phyloP scores from a whole-genome alignment of 371 early-diverging fungal genomes.

The Apophysomyces trapeziformis region DNA sequence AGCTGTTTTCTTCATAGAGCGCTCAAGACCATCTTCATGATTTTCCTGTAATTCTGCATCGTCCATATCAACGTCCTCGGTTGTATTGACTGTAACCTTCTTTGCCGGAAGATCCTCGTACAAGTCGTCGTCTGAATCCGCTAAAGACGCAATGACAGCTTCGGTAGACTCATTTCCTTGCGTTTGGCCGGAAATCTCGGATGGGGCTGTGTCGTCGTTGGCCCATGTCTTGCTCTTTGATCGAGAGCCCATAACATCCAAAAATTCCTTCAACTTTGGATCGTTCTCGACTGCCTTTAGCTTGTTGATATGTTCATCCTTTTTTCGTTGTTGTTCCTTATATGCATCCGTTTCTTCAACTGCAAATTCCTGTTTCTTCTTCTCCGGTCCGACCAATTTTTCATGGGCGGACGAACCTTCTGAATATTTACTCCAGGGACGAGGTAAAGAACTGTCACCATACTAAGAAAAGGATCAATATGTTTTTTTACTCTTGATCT shows the following conservation, averaged over 20 bases:
- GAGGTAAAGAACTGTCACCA: constrained; percentile 75
- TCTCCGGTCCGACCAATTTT: constrained; percentile 26
- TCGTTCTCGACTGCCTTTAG: constrained; percentile 71
- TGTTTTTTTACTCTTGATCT: neutral
- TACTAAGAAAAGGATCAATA: constrained; percentile 46
- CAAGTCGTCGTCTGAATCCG: constrained; percentile 69
- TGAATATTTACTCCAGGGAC: constrained; percentile 90
- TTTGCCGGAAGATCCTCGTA: constrained; percentile 69
- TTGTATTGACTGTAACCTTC: constrained; percentile 18
- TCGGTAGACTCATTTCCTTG: constrained; percentile 35
- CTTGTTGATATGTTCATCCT: constrained; percentile 51
- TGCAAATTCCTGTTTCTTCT: constrained; percentile 42
- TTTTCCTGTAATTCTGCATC: constrained; percentile 34
- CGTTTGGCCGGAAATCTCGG: constrained; percentile 4
- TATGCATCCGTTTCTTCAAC: constrained; percentile 52
- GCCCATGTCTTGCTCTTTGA: constrained; percentile 87
- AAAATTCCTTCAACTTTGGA: constrained; percentile 85
- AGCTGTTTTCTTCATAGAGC: constrained; percentile 12
- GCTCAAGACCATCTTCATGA: constrained; percentile 26
- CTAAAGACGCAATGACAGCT: constrained; percentile 41
- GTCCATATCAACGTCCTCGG: constrained; percentile 33
- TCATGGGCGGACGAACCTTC: constrained; percentile 75
- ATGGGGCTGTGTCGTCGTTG: constrained; percentile 78
- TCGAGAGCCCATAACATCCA: constrained; percentile 86
- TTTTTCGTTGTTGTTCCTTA: constrained; percentile 32